Evolutionary conservation across 176 grass and related monocot species (phyloP).

Genomic region (Stipa capillata): DNA sequence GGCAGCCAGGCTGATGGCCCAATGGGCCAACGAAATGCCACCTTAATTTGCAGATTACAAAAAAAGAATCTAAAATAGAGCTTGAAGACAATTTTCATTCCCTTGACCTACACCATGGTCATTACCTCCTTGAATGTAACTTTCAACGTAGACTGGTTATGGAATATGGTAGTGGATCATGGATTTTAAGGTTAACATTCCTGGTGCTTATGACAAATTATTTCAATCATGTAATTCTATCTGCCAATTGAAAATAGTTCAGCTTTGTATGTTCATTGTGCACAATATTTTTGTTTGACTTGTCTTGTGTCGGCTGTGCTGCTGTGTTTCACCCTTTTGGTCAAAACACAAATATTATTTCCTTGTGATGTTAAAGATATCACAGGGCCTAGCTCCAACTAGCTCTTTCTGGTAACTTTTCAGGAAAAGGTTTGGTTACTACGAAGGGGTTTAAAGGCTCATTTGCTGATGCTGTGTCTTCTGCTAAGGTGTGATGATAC

Average conservation of each 20-base stretch:
- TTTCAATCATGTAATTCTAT: not conserved
- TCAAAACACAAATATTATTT: not conserved
- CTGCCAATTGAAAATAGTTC: not conserved
- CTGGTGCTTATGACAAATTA: not conserved
- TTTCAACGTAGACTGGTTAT: not conserved
- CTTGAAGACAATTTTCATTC: not conserved
- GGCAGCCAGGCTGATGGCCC: not conserved
- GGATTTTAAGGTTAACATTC: not conserved
- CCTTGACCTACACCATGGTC: not conserved
- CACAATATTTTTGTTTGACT: not conserved
- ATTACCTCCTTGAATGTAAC: not conserved
- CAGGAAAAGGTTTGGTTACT: constrained; percentile 68
- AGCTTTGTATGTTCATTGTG: not conserved
- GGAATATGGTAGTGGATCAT: not conserved
- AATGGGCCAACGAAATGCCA: not conserved
- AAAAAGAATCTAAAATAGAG: not conserved
- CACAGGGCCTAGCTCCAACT: too few relatives aligned
- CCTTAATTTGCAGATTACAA: constrained; percentile 10
- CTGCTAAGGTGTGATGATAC: constrained; percentile 56
- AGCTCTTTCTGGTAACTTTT: constrained; percentile 12
- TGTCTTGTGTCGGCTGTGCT: not conserved
- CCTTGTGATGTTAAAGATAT: not conserved
- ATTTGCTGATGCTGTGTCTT: constrained; percentile 66
- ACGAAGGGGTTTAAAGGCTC: constrained; percentile 62
- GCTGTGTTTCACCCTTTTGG: not conserved